phyloP scores from a whole-genome alignment of 306 rosid species.

The Cicer cuneatum region DNA sequence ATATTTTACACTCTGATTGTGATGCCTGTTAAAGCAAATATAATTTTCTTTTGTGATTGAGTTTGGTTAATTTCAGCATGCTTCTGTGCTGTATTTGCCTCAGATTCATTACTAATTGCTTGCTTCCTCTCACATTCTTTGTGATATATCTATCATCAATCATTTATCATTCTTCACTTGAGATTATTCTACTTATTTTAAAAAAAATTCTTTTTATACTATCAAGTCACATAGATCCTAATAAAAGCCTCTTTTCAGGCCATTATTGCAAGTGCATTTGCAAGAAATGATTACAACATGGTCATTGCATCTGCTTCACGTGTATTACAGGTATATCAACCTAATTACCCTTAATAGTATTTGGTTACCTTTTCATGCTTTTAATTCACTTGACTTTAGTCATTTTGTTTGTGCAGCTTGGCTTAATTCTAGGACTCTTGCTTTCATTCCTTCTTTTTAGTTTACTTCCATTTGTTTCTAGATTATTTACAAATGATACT shows the following conservation, averaged over 20 bases:
- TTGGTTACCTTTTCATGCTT: constrained; percentile 10
- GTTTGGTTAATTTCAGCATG: too few species aligned
- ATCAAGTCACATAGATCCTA: not conserved
- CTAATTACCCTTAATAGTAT: not conserved
- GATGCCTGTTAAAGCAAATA: too few species aligned
- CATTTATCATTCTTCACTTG: too few species aligned
- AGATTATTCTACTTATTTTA: too few species aligned
- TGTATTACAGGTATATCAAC: constrained; percentile 65
- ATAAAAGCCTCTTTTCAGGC: constrained; percentile 56
- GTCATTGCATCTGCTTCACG: constrained; percentile 73
- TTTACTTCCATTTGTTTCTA: constrained; percentile 68
- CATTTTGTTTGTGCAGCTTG: constrained; percentile 60
- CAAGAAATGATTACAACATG: constrained; percentile 61
- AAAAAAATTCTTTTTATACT: too few species aligned
- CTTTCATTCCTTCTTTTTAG: constrained; percentile 63
- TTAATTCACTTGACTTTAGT: not conserved
- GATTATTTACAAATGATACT: constrained; percentile 68
- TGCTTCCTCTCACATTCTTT: too few species aligned
- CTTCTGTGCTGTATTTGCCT: too few species aligned
- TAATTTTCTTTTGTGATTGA: too few species aligned
- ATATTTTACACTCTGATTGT: too few species aligned
- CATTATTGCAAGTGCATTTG: constrained; percentile 82
- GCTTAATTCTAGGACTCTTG: constrained; percentile 71
- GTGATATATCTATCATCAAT: too few species aligned
- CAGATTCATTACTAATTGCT: too few species aligned